Evolutionary conservation across 345 rosid genomes (phyloP), one percentile per base, ranked within the genome.

Genomic region (Bretschneidera sinensis): DNA sequence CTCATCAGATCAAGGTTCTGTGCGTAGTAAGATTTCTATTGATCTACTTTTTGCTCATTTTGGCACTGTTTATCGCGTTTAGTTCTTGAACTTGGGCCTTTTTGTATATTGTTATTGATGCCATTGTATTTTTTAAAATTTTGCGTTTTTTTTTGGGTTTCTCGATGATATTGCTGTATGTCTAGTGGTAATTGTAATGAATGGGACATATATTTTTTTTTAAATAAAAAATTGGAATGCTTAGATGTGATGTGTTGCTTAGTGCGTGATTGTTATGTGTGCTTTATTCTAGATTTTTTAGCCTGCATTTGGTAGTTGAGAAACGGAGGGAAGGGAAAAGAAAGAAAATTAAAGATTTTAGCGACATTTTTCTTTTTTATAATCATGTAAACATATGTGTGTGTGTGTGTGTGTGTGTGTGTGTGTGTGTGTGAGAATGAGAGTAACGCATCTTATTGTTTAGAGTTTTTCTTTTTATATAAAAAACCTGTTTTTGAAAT

Each of bases 1-100:
- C 65, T 72, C 69, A 25, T 71, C 75, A 71, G 86, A 82, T 85
- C 89, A 74, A 66, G 82, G 64, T 66, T 71, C 76, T 64, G 66
- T 52, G 65, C 77, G 73, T 62, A 43, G 96, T 88, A 81, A 82
- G 92, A 78, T 78, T 48, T 69, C 73, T 48, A 17, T 55, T 63
- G 70, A 71, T 65, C 60, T 73, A 5, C 22, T 61, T 54, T 54
- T 71, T 48, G 6, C 61, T 55, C 53, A 28, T 43, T 58, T 35
- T 22, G 22, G 22, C 35, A 18, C n/a, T 54, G 48, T 21, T 54
- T 47, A 17, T 5, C 17, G 51, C 6, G 20, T 24, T 24, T 10
- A 13, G 53, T 45, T 43, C 19, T 24, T 48, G 22, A 3, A 28
- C 33, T 28, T 28, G 5, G 58, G 35, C 10, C 1, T 39, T 50